Base-by-base conservation (phyloP, 805 yeast genomes). In the Torulaspora quercuum region DNA sequence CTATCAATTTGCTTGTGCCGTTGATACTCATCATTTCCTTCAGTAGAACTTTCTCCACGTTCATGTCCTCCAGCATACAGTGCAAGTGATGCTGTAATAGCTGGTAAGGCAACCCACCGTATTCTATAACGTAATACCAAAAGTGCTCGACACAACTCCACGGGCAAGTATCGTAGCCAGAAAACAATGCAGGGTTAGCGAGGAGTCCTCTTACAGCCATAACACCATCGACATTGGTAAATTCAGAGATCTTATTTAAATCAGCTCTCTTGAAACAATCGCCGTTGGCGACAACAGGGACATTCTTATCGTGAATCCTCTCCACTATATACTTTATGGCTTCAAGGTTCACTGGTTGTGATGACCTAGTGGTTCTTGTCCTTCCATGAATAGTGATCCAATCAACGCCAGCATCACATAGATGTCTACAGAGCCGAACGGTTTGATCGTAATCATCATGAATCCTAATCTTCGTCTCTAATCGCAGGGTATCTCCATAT, bases 201-300 rank as follows among this genome's bases (percentile, higher is more conserved):
- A 92, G 64, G 3, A 86, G 67, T 0, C 98, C 98, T 44, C 98
- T 67, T 1, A 85, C 98, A 2, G 97, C 82, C 98, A 92, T 92
- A 6, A 92, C 83, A 6, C 97, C 98, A 56, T 86, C 92, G 25
- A 78, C 87, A 1, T 82, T 82, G 0, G 97, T 88, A 34, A 57
- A 57, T 8, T 72, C 64, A 0, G 76, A 75, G 17, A 90, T 89
- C 12, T 58, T 54, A 27, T 65, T 51, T n/a, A 83, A 80, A 55
- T 87, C 95, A 11, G 68, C 64, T 15, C 78, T 62, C 0, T 73
- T 55, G 52, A 82, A 82, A 53, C 95, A 89, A 61, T 92, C 97
- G n/a, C 98, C 98, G 54, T 92, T 92, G 2, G 97, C 96, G n/a
- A 92, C 82, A 1, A 92, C 88, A 0, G 97, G 97, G 0, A 82